These are phyloP conservation scores for Auricularia sp. DNA, from an alignment of 768 basidiomycete genomes.

Conservation along the genomic window DNA sequence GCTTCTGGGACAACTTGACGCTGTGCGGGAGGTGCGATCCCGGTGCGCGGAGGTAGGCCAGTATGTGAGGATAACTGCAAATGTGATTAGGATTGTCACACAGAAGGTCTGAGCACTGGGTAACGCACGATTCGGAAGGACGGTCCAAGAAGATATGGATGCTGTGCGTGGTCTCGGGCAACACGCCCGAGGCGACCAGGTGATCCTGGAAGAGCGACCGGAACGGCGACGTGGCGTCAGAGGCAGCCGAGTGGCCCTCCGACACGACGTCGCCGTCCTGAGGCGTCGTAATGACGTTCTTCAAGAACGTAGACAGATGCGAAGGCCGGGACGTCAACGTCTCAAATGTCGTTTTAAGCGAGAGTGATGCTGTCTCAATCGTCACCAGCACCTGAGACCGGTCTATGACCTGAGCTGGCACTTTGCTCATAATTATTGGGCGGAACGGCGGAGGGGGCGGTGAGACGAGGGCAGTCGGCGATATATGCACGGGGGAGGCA, in stretches of 20 bases:
- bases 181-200: conserved; percentile 47
- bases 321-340: conserved; percentile 65
- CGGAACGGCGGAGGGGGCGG: conserved; percentile 49
- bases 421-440: conserved; percentile 52
- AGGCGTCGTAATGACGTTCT: conserved; percentile 2
- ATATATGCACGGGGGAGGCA: not conserved
- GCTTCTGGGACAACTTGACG: conserved; percentile 23
- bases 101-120: not conserved
- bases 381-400: conserved; percentile 55
- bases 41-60: conserved; percentile 60
- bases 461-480: conserved; percentile 10
- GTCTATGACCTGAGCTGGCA: conserved; percentile 40
- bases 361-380: conserved; percentile 61
- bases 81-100: conserved; percentile 2
- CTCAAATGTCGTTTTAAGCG: conserved; percentile 52
- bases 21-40: conserved; percentile 25
- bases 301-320: conserved; percentile 38
- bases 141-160: conserved; percentile 73
- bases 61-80: conserved; percentile 56
- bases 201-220: conserved; percentile 49
- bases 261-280: conserved; percentile 7
- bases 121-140: conserved; percentile 64
- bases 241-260: not conserved
- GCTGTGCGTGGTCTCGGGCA: conserved; percentile 2
- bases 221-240: conserved; percentile 18